These are phyloP conservation scores for Phoma herbarum DNA, from an alignment of 2,329 filamentous ascomycete genomes.

Conservation along the genomic window DNA sequence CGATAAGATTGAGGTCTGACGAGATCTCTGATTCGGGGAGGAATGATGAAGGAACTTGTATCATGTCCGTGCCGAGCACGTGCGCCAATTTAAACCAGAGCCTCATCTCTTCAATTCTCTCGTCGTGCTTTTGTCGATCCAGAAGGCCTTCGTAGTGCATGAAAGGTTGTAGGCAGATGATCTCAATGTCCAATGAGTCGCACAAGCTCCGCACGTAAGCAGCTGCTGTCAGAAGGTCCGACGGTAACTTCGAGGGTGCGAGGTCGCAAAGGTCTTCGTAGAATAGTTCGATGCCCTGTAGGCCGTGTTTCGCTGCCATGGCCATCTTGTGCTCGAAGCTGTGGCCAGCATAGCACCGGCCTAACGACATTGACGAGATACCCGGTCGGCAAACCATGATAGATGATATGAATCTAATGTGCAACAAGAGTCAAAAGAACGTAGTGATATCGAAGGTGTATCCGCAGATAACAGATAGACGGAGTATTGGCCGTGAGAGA, in stretches of 20 bases:
- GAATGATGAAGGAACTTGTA: constrained; percentile 78
- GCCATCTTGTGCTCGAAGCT: constrained; percentile 72
- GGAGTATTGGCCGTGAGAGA: neutral
- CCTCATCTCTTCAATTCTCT: constrained; percentile 68
- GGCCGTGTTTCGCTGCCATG: constrained; percentile 70
- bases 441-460: neutral
- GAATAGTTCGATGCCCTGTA: constrained; percentile 78
- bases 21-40: constrained; percentile 63
- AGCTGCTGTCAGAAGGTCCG: constrained; percentile 67
- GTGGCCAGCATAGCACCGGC: constrained; percentile 73
- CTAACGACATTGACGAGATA: constrained; percentile 81
- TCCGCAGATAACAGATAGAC: neutral
- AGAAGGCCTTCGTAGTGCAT: constrained; percentile 78
- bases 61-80: constrained; percentile 72
- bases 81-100: constrained; percentile 75
- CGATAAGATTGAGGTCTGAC: constrained; percentile 64
- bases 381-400: constrained; percentile 66
- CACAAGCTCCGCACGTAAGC: constrained; percentile 66
- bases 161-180: constrained; percentile 79
- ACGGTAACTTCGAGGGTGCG: constrained; percentile 56
- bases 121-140: constrained; percentile 66
- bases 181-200: constrained; percentile 61
- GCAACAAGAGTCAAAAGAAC: neutral
- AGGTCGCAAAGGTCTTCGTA: constrained; percentile 76
- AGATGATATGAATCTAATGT: neutral